Evolutionary conservation across 768 basidiomycete species (phyloP).

Genomic region (Thelephora ganbajun): DNA sequence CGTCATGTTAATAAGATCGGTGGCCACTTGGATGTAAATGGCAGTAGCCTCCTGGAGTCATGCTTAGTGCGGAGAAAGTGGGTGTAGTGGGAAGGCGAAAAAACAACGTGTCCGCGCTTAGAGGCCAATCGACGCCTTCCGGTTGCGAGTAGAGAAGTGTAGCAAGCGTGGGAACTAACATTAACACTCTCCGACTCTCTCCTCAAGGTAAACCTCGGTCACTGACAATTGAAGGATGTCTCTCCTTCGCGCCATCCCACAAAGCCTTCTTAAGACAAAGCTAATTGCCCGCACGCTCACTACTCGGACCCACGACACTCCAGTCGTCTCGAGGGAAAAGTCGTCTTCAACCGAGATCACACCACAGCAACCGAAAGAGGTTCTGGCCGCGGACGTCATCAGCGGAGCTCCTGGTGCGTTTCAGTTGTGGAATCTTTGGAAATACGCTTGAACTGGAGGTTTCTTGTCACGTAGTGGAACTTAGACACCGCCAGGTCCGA

Average conservation of each 20-base stretch:
- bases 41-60: no score
- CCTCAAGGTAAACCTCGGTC: no score
- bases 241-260: constrained; percentile 30
- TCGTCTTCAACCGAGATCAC: constrained; percentile 26
- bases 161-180: no score
- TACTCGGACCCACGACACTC: constrained; percentile 12
- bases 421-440: constrained; percentile 11
- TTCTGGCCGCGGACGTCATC: constrained; percentile 67
- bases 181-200: no score
- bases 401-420: constrained; percentile 70
- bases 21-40: no score
- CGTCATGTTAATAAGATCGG: no score
- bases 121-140: no score
- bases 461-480: constrained; percentile 38
- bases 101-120: no score
- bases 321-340: constrained; percentile 11
- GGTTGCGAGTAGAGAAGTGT: no score
- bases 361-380: constrained; percentile 34
- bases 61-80: no score
- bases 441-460: constrained; percentile 1
- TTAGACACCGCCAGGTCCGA: constrained; percentile 76
- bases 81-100: no score
- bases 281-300: constrained; percentile 10
- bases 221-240: constrained; percentile 27
- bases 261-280: constrained; percentile 11